Percentiles rank a stretch among this genome's conserved stretches.
Conservation (phyloP, 768 basidiomycete genomes). For the Flagelloscypha sp. region DNA sequence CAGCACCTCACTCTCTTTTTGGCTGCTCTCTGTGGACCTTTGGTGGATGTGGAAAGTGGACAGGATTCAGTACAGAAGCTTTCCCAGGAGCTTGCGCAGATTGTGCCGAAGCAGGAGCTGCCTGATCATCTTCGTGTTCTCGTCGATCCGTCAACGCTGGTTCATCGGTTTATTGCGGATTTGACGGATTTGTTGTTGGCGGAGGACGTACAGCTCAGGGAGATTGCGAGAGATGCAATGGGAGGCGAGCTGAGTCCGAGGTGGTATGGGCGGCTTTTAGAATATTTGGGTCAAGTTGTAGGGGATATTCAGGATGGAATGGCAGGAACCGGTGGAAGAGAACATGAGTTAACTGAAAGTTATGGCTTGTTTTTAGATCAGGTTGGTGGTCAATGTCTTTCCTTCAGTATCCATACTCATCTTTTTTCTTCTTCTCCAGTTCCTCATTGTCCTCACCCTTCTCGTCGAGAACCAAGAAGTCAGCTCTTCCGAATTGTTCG, state of each 20-base stretch:
- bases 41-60: no score
- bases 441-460: conserved; percentile 66
- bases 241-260: conserved; percentile 70
- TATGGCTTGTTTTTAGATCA: conserved; percentile 62
- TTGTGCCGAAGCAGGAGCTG: conserved; percentile 50
- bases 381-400: conserved; percentile 27
- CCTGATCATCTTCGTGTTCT: conserved; percentile 68
- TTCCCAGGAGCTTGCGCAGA: conserved; percentile 43
- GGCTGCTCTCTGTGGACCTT: conserved; percentile 63
- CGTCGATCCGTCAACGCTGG: conserved; percentile 46
- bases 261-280: conserved; percentile 59
- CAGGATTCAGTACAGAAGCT: no score
- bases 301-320: not conserved
- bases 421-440: conserved; percentile 30
- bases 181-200: conserved; percentile 62
- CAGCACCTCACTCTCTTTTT: conserved; percentile 76
- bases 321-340: no score
- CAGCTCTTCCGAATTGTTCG: conserved; percentile 49
- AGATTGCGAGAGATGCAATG: conserved; percentile 72
- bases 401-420: not conserved
- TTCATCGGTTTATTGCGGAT: conserved; percentile 58
- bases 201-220: conserved; percentile 61
- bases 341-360: conserved; percentile 19
- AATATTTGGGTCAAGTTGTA: conserved; percentile 48
- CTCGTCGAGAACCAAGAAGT: conserved; percentile 65